Conservation (phyloP, 306 rosid genomes). For the Albizia julibrissin region DNA sequence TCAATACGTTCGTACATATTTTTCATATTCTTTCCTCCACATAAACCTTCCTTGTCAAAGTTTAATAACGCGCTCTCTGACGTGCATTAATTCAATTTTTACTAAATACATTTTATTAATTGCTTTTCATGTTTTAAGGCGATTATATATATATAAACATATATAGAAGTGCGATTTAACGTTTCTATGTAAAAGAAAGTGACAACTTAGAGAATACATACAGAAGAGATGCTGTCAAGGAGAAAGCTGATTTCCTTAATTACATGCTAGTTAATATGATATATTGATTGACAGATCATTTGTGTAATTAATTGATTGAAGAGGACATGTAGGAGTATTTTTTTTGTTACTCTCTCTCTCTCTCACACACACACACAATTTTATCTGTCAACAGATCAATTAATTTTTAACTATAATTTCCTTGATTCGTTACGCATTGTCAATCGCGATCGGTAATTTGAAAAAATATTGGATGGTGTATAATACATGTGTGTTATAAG, state of each 20-base stretch:
- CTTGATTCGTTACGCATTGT: neutral
- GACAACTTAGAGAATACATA: neutral
- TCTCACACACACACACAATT: too few species aligned
- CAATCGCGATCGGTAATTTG: neutral
- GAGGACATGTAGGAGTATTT: neutral
- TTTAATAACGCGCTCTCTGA: neutral
- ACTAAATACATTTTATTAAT: neutral
- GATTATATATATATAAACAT: neutral
- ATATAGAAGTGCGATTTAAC: neutral
- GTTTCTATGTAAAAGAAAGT: neutral
- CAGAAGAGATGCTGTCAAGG: neutral
- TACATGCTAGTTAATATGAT: neutral
- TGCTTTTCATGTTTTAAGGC: neutral
- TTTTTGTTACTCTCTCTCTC: too few species aligned
- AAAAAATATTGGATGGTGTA: neutral
- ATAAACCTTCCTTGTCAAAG: neutral
- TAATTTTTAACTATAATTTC: too few species aligned
- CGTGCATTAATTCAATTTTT: neutral
- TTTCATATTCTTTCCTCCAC: neutral
- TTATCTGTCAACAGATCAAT: neutral
- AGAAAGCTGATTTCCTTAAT: neutral
- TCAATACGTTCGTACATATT: neutral
- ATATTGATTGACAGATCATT: neutral
- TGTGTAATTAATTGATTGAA: neutral
- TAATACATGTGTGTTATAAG: neutral